Percentiles rank a stretch among this genome's conserved stretches.
Evolutionary conservation across 2,329 filamentous ascomycete genomes (phyloP).

Genomic region (Penicillium sp.): DNA sequence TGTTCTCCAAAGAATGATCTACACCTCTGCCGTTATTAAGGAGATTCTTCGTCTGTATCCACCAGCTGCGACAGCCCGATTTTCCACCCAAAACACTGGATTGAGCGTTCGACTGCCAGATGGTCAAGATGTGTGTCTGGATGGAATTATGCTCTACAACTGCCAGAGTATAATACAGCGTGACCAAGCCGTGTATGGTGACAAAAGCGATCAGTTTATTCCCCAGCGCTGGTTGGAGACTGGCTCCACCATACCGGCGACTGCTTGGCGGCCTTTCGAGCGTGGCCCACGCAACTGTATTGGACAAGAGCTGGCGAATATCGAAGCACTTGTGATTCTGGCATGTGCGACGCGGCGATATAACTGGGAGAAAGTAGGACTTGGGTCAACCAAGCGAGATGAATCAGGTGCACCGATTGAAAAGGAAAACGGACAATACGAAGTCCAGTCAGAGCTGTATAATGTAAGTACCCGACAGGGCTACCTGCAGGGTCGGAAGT

Average conservation of each 20-base stretch:
- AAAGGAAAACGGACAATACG: background rate
- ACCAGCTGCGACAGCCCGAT: constrained; percentile 28
- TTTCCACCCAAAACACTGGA: constrained; percentile 6
- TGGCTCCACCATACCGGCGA: constrained; percentile 28
- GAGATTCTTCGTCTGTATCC: constrained; percentile 55
- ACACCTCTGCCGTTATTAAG: constrained; percentile 54
- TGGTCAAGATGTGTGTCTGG: background rate
- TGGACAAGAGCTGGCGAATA: constrained; percentile 49
- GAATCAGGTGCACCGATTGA: background rate
- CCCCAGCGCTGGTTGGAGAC: constrained; percentile 38
- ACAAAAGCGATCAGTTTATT: constrained; percentile 26
- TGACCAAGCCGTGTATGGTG: constrained; percentile 17
- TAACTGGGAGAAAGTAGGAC: constrained; percentile 18
- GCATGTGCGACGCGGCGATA: constrained; percentile 15
- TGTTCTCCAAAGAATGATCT: constrained; percentile 48
- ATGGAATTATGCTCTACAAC: background rate
- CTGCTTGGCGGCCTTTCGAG: constrained; percentile 51
- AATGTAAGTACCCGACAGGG: background rate
- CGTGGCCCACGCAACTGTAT: constrained; percentile 50
- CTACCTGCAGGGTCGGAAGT: background rate
- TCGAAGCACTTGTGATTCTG: constrained; percentile 34
- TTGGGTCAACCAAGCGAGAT: constrained; percentile 8
- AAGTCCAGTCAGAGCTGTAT: background rate
- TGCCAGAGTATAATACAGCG: constrained; percentile 15
- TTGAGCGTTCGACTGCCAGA: constrained; percentile 7